Conservation (phyloP, 2,329 filamentous ascomycete species). For the Diplodia intermedia region DNA sequence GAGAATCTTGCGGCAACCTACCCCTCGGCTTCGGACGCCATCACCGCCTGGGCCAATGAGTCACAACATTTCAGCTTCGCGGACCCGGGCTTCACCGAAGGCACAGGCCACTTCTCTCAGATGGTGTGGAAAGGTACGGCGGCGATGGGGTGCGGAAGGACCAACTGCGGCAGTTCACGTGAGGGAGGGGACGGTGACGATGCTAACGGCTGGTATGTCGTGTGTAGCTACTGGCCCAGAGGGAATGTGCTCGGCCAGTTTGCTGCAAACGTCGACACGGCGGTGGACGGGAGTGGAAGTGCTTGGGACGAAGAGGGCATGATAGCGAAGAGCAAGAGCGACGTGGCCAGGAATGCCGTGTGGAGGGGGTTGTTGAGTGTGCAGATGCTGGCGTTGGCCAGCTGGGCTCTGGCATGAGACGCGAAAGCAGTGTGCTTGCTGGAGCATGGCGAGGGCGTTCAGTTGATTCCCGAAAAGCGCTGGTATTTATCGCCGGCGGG, state of each 20-base stretch:
- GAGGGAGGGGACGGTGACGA: constrained; percentile 1
- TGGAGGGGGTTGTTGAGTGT: not conserved
- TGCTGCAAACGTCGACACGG: constrained; percentile 42
- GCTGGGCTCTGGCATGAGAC: not conserved
- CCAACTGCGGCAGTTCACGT: constrained; percentile 34
- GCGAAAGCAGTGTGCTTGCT: not conserved
- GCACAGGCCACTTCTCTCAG: constrained; percentile 43
- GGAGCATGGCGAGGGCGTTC: constrained; percentile 16
- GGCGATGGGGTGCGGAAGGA: constrained; percentile 39
- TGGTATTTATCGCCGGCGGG: too few species aligned
- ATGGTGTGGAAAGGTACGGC: constrained; percentile 41
- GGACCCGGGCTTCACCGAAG: constrained; percentile 58
- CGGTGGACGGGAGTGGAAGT: constrained; percentile 30
- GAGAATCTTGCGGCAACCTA: constrained; percentile 78
- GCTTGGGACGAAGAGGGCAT: constrained; percentile 16
- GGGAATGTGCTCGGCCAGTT: constrained; percentile 49
- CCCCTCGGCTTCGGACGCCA: constrained; percentile 61
- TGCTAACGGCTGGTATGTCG: constrained; percentile 33
- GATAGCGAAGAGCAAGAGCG: constrained; percentile 17
- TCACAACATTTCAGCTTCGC: constrained; percentile 64
- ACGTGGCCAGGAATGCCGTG: not conserved
- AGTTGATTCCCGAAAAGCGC: not conserved
- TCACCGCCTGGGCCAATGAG: constrained; percentile 73
- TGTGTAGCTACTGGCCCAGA: constrained; percentile 50
- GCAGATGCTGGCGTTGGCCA: not conserved